Evolutionary conservation across 257 asterid genomes (phyloP).

Genomic region (Capsicum baccatum): DNA sequence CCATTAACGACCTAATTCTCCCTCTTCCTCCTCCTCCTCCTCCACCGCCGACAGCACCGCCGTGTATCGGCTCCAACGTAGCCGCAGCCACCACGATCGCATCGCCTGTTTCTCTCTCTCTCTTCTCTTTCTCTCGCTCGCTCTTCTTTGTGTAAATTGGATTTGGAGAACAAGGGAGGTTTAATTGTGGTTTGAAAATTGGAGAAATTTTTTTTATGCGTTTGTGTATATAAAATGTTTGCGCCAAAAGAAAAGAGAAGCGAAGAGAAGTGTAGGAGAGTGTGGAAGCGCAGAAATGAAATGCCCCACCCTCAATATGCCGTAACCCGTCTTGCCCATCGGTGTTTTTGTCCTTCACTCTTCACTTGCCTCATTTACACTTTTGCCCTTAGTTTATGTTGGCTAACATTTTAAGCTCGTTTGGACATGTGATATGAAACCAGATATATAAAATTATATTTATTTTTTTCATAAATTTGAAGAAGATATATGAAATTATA

Average conservation of each 20-base stretch:
- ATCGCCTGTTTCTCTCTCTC: slow-evolving; percentile 34
- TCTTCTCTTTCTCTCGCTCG: not conserved
- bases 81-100: slow-evolving; percentile 40
- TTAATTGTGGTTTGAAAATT: slow-evolving; percentile 31
- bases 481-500: too few relatives aligned
- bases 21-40: slow-evolving; percentile 39
- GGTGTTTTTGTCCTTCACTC: not conserved
- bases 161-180: slow-evolving; percentile 26
- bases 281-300: not conserved
- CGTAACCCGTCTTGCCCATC: not conserved
- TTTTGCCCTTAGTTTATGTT: too few relatives aligned
- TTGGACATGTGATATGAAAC: too few relatives aligned
- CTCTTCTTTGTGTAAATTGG: not conserved
- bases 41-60: slow-evolving; percentile 40
- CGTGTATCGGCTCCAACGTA: slow-evolving; percentile 29
- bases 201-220: not conserved
- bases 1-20: slow-evolving; percentile 68
- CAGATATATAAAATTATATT: too few relatives aligned
- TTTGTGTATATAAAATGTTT: not conserved
- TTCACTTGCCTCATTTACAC: not conserved
- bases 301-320: not conserved
- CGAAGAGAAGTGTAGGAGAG: not conserved
- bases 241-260: not conserved
- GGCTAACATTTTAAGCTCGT: too few relatives aligned
- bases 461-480: too few relatives aligned